phyloP scores from a whole-genome alignment of 805 yeast species.

The Sugiyamaella qingdaonensis region DNA sequence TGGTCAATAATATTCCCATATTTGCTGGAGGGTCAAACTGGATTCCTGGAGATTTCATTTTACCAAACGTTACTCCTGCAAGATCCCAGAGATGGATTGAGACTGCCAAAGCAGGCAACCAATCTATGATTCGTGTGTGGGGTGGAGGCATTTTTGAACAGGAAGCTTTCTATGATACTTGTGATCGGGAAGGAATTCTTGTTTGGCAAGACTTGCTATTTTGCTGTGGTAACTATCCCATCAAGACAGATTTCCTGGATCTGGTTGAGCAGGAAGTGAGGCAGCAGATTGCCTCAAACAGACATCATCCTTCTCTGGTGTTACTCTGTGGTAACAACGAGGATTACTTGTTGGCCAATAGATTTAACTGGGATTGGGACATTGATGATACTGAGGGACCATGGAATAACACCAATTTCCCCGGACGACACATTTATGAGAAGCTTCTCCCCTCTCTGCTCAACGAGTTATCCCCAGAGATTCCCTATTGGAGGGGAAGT shows the following conservation, averaged over 20 bases:
- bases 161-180: conserved; percentile 39
- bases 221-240: conserved; percentile 52
- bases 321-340: conserved; percentile 44
- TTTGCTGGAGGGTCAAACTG: conserved; percentile 42
- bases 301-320: conserved; percentile 39
- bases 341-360: conserved; percentile 43
- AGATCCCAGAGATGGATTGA: conserved; percentile 36
- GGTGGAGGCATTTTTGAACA: conserved; percentile 46
- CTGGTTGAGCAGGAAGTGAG: conserved; percentile 36
- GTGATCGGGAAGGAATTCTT: conserved; percentile 41
- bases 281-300: conserved; percentile 38
- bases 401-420: conserved; percentile 29
- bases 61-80: conserved; percentile 28
- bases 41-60: conserved; percentile 44
- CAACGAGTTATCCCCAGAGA: conserved; percentile 1
- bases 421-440: conserved; percentile 43
- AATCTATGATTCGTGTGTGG: conserved; percentile 45
- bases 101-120: conserved; percentile 37
- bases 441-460: conserved; percentile 2
- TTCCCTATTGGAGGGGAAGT: conserved; percentile 38
- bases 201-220: conserved; percentile 56
- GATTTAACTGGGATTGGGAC: conserved; percentile 12
- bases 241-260: conserved; percentile 33
- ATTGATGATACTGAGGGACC: conserved; percentile 7
- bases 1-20: conserved; percentile 37